Evolutionary conservation across 2,329 filamentous ascomycete genomes (phyloP).

Genomic region (Penicillium sp.): DNA sequence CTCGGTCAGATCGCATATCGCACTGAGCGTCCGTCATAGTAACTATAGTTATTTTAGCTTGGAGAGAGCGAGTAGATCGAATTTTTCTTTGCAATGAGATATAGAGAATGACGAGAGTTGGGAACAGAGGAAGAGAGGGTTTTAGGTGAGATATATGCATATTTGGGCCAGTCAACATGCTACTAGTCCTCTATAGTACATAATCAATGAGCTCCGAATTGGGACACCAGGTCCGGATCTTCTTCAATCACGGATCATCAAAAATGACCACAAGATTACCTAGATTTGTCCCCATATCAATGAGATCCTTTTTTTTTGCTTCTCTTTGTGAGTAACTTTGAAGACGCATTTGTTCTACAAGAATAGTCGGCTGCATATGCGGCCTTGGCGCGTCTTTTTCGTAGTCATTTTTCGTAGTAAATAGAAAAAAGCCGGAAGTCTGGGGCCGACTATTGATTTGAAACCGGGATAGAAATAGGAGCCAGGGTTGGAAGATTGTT

Average conservation of each 20-base stretch:
- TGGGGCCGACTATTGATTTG: too few relatives aligned
- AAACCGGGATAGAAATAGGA: too few relatives aligned
- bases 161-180: too few relatives aligned
- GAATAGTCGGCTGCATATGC: too few relatives aligned
- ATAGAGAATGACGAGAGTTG: neutral
- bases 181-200: neutral
- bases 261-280: neutral
- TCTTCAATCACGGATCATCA: neutral
- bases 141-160: too few relatives aligned
- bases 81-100: neutral
- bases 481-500: too few relatives aligned
- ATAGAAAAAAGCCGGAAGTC: too few relatives aligned
- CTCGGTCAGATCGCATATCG: neutral
- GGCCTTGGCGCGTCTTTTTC: too few relatives aligned
- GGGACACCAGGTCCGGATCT: neutral
- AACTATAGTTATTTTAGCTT: neutral
- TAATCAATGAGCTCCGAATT: neutral
- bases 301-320: too few relatives aligned
- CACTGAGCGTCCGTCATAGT: neutral
- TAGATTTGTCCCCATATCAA: neutral
- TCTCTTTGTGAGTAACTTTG: too few relatives aligned
- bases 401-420: too few relatives aligned
- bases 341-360: too few relatives aligned
- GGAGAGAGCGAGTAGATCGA: neutral
- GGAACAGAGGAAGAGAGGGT: neutral